phyloP scores from a whole-genome alignment of 345 rosid genomes.

The Eucalyptus sp. region DNA sequence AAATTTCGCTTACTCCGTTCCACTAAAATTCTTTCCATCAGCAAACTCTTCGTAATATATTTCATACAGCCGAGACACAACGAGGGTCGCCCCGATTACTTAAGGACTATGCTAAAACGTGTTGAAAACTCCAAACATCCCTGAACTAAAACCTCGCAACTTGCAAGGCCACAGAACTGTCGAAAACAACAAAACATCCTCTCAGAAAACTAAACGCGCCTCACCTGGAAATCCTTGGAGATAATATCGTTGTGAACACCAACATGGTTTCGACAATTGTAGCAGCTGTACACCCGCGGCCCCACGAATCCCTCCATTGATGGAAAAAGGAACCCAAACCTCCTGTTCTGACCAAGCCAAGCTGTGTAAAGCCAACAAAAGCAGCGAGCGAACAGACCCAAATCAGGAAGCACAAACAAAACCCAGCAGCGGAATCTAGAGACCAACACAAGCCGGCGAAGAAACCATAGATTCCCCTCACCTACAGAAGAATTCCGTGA shows the following conservation, averaged over 20 bases:
- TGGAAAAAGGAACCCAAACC: background rate
- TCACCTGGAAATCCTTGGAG: slow-evolving; percentile 92
- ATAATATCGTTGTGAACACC: slow-evolving; percentile 80
- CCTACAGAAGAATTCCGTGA: background rate
- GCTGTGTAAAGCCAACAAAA: background rate
- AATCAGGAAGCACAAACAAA: background rate
- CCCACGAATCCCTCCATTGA: slow-evolving; percentile 56
- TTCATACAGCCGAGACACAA: background rate
- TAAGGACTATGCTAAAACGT: background rate
- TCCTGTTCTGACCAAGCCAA: background rate
- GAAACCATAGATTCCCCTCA: background rate
- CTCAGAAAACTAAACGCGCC: slow-evolving; percentile 5
- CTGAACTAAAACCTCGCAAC: background rate
- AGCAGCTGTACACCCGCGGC: slow-evolving; percentile 77
- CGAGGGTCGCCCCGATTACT: background rate
- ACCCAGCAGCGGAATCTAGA: background rate
- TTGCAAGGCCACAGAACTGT: background rate
- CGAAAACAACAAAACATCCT: background rate
- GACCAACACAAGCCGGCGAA: background rate
- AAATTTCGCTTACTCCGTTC: background rate
- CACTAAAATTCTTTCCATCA: background rate
- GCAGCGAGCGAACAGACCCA: background rate
- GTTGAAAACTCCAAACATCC: background rate
- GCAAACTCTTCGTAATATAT: background rate
- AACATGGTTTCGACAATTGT: slow-evolving; percentile 64